These are phyloP conservation scores for Ceraceosorus guamensis DNA, from an alignment of 1,284 basidiomycete species.

Conservation along the genomic window DNA sequence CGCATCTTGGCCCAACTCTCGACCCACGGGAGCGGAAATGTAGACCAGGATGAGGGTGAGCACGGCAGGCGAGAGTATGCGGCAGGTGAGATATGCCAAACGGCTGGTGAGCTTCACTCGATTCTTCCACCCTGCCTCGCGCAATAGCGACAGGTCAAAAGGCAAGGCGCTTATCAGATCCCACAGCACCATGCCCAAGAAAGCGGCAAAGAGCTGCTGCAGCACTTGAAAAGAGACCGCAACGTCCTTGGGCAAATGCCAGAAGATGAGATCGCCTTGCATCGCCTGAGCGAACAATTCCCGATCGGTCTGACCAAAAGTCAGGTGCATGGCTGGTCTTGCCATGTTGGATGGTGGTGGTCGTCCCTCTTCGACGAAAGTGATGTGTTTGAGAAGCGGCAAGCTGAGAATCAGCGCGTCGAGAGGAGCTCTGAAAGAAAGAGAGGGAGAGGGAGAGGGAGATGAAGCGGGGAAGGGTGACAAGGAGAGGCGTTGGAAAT, in stretches of 20 bases:
- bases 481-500: too few relatives aligned
- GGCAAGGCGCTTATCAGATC: constrained; percentile 18
- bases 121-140: constrained; percentile 18
- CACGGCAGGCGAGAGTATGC: constrained; percentile 8
- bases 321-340: too few relatives aligned
- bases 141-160: constrained; percentile 19
- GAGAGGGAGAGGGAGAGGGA: too few relatives aligned
- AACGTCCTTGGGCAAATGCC: background rate
- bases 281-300: too few relatives aligned
- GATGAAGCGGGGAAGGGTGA: too few relatives aligned
- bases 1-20: constrained; percentile 10
- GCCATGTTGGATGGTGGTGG: too few relatives aligned
- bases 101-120: constrained; percentile 18
- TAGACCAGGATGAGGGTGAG: constrained; percentile 14
- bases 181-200: constrained; percentile 15
- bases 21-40: constrained; percentile 1
- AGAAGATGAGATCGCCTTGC: background rate
- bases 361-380: too few relatives aligned
- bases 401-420: too few relatives aligned
- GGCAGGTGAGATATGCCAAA: constrained; percentile 16
- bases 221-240: background rate
- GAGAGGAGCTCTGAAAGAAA: too few relatives aligned
- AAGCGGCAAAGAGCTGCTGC: constrained; percentile 1
- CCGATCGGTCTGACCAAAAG: too few relatives aligned
- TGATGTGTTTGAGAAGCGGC: too few relatives aligned